Evolutionary conservation across 257 asterid genomes (phyloP), one percentile per base, ranked within the genome.

Genomic region (Hygrophila difformis): DNA sequence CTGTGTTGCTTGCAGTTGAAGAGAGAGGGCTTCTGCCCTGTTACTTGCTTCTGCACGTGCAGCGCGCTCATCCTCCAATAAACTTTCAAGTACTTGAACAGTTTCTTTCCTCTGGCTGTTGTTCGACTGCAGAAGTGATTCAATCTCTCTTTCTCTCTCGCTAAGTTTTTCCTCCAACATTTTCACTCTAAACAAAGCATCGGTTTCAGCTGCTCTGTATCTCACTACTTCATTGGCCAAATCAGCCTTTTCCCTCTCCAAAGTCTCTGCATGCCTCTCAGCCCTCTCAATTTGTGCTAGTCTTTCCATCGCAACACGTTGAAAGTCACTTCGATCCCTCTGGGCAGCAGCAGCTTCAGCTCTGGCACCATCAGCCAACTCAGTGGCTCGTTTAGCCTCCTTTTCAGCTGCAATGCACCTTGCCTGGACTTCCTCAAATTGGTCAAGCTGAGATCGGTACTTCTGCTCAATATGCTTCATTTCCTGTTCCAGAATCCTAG

Each of bases 311-410:
- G 95, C 79, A 19, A 65, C 31, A 18, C 77, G 81, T 56, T 91
- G 94, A 34, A 75, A 63, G 19, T 80, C 87, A 39, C 56, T 76
- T 64, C 69, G 83, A 8, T 86, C 99, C 67, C 69, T 80, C 64
- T 80, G 93, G 26, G 97, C 94, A 8, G 76, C 50, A 61, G 70
- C 92, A 20, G 99, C 97, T 72, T 82, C 95, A 0, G 80, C 81
- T 67, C 99, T 75, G 41, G 95, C 99, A 63, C 66, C 68, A 62
- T 86, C 99, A 56, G 99, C 99, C 65, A 87, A 34, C 38, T 87
- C 91, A 8, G 79, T 91, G 1, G 87, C 91, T 56, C 96, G 71
- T 64, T 81, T 82, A 12, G 93, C 87, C 46, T 86, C 93, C 47
- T 53, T 76, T 60, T 91, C 99, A 13, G 99, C 95, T 19, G 65